Evolutionary conservation across 169 alveolate genomes (phyloP), one percentile per base, ranked within the genome.

Genomic region (Plasmodium chabaudi): DNA sequence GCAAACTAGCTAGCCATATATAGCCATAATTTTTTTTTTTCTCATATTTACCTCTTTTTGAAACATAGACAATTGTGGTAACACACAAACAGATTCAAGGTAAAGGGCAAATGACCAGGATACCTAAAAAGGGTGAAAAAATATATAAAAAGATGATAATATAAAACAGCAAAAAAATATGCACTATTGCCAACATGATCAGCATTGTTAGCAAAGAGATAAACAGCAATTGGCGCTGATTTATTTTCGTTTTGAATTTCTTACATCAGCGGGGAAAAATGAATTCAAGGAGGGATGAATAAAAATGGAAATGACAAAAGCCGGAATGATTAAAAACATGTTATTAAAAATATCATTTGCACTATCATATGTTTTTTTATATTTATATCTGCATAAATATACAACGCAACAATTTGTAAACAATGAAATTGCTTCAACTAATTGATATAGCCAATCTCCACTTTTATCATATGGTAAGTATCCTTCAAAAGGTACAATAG

Each of bases 401-500:
- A 94, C 98, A 6, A 97, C 89, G 39, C 95, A 90, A 42, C 95
- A 96, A 19, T 97, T 94, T 55, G 95, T 92, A 49, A 88, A 87
- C 59, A 97, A 86, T 39, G 96, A 93, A 60, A 95, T 57, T 5
- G 97, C 95, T 94, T 97, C 99, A 27, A 96, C 92, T 15, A 95
- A 67, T 75, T 97, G 99, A 87, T 97, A 97, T 42, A 97, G 91
- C 98, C 98, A 97, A 72, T 97, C 99, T 6, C 99, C 99, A 42
- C 97, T 93, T n/a, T 97, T 72, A 68, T 97, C 99, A 53, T 97
- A 95, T 13, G 99, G 99, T 15, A 97, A 86, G 69, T 96, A 97
- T 95, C 99, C 98, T 64, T 97, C 99, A 77, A 93, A 97, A 7
- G 98, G 97, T 6, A 97, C 87, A 57, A 97, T 97, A 46, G 99